Conservation (phyloP, 2,329 filamentous ascomycete species). For the Cladosporium sp. region DNA sequence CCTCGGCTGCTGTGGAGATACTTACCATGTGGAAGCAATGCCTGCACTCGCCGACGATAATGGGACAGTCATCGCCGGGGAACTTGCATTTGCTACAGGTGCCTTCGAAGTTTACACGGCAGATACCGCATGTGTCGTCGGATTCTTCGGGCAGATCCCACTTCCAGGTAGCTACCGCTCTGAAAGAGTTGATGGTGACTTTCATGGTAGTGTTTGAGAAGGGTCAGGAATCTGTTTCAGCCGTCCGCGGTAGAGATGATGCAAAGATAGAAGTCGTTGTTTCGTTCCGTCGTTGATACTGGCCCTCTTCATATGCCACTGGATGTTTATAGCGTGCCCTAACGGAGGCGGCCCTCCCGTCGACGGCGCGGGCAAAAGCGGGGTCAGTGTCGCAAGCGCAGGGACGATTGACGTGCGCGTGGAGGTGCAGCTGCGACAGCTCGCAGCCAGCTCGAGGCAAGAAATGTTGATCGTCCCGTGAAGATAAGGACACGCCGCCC, state of each 20-base stretch:
- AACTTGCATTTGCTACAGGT: slow-evolving; percentile 98
- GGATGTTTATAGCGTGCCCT: not conserved
- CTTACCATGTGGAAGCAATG: slow-evolving; percentile 95
- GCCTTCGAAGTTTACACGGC: slow-evolving; percentile 94
- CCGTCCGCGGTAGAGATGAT: not conserved
- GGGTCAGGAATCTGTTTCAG: not conserved
- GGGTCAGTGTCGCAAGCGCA: not conserved
- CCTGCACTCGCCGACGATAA: slow-evolving; percentile 93
- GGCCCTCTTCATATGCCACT: no score
- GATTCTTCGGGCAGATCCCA: slow-evolving; percentile 92
- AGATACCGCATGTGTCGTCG: slow-evolving; percentile 90
- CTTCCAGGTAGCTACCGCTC: slow-evolving; percentile 91
- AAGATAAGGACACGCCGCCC: not conserved
- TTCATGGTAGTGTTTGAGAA: slow-evolving; percentile 63
- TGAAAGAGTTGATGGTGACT: slow-evolving; percentile 89
- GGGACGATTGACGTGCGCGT: not conserved
- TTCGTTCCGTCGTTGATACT: not conserved
- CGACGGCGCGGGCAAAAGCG: not conserved
- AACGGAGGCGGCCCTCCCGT: not conserved
- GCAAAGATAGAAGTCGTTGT: not conserved
- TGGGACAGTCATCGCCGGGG: slow-evolving; percentile 89
- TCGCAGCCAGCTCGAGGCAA: not conserved
- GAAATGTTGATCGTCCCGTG: not conserved
- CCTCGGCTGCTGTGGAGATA: not conserved
- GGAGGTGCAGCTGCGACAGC: not conserved